Base-by-base conservation (phyloP, 148 eudicot genomes). In the Silene conica region DNA sequence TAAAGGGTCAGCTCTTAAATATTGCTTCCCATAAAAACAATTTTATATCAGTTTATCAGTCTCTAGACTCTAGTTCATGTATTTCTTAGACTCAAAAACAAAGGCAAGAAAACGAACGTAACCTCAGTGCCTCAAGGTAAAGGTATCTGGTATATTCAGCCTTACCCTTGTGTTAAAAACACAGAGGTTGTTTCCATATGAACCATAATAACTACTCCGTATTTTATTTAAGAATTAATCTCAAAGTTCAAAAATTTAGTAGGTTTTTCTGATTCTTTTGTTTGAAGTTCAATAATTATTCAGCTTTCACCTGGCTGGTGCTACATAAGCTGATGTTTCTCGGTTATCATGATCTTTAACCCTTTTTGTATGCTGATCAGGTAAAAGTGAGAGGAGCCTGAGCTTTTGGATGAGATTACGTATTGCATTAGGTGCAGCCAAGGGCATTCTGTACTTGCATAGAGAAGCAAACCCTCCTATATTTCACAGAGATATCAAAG, bases 381-480 rank as follows among this genome's bases (percentile, higher is more conserved):
- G 74, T 66, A 87, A 79, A 82, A 75, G 77, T 57, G 84, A 83
- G 80, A 81, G 76, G 80, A 74, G 74, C 57, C 78, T 93, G 76
- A 82, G 80, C 70, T 90, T 93, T 80, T 84, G 78, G 34, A 69
- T 72, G 86, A 90, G 98, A 79, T 75, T 93, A 76, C 86, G 78
- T 43, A 71, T 93, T 57, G 98, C 96, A 63, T 67, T 93, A 73
- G 98, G 89, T 76, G 84, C 96, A 19, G 88, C 98, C 10, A 89
- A 83, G 75, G 98, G 94, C 23, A 85, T 93, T 76, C 88, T 90
- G 71, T 93, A 93, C 82, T 87, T 93, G 62, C 98, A 93, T 77
- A 86, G 92, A 8, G 98, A 93, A 83, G 98, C 96, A 60, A 69
- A 93, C 70, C 98, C 98, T 23, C 98, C 98, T 10, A 89, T 93